Percentiles rank a stretch among this genome's conserved stretches.
Evolutionary conservation across 208 protist genomes (phyloP).

Genomic region (Paratrypanosoma confusum): DNA sequence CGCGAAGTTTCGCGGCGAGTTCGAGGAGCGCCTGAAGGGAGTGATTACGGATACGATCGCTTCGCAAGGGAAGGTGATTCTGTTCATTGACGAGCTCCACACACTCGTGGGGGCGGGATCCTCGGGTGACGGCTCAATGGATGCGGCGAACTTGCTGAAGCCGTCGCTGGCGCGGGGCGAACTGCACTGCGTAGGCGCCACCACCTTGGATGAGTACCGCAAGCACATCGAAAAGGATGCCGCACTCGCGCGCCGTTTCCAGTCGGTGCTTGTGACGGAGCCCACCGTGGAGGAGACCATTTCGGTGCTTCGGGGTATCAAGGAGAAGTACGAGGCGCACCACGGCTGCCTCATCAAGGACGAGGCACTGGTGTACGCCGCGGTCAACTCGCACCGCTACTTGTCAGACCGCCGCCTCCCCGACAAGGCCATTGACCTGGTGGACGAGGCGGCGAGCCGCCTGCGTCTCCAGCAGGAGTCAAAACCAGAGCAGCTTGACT

Average conservation of each 20-base stretch:
- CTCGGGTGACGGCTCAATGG: slow-evolving; percentile 91
- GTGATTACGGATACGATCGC: slow-evolving; percentile 98
- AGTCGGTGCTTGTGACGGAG: slow-evolving; percentile 94
- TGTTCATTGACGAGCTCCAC: slow-evolving; percentile 99
- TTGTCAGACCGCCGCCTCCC: slow-evolving; percentile 95
- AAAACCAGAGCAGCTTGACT: slow-evolving; percentile 94
- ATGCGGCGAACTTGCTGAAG: slow-evolving; percentile 98
- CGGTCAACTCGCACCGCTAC: slow-evolving; percentile 91
- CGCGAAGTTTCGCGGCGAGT: slow-evolving; percentile 98
- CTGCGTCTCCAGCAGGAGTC: slow-evolving; percentile 92
- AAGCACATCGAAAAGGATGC: slow-evolving; percentile 98
- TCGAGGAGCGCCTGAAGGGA: slow-evolving; percentile 99
- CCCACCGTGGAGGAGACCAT: slow-evolving; percentile 96
- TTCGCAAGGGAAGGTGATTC: slow-evolving; percentile 92
- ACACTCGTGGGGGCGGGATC: slow-evolving; percentile 94
- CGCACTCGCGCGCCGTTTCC: slow-evolving; percentile 97
- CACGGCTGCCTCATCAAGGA: slow-evolving; percentile 88
- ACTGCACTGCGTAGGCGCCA: slow-evolving; percentile 95
- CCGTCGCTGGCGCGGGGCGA: slow-evolving; percentile 95
- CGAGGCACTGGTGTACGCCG: slow-evolving; percentile 81
- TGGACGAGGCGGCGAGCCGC: slow-evolving; percentile 94
- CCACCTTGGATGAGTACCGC: slow-evolving; percentile 96
- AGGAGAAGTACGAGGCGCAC: slow-evolving; percentile 89
- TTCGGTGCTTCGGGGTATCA: slow-evolving; percentile 95
- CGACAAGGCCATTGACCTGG: slow-evolving; percentile 98